Evolutionary conservation across 2,329 filamentous ascomycete genomes (phyloP), one percentile per base, ranked within the genome.

Genomic region (Pleoardoris graminearum): DNA sequence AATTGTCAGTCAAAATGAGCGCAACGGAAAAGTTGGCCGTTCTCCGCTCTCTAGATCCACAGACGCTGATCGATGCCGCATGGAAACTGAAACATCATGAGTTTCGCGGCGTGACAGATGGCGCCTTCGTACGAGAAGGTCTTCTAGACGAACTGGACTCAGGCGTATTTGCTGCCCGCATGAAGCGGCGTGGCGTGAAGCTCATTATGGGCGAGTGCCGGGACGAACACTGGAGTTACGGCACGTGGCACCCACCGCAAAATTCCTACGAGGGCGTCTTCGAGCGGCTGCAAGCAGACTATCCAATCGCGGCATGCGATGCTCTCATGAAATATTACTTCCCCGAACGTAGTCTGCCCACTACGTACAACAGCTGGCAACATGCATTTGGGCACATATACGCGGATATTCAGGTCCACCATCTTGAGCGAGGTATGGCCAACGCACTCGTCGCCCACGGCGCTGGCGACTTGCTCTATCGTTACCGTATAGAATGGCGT

Each of bases 401-500:
- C 56, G 81, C 82, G 3, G 79, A 83, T 48, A 77, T 83, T 54
- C 82, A 84, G 60, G 78, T 84, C 7, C 77, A 84, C 58, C 69
- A 72, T 16, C 75, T 82, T 14, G 75, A 82, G 62, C 77, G 81
- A 6, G 82, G 82, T 0, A 77, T 84, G 50, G 70, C 78, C 4
- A 66, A 77, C 30, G 73, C 75, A 0, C 69, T 85, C 1, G 72
- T 72, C 0, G 60, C 66, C 14, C 73, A 71, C 3, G 78, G 77
- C 0, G 74, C 77, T 0, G 78, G 75, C 4, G 66, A 74, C 43
- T 69, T 82, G 5, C 57, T 84, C 0, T 71, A 79, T 37, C 70
- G 82, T 2, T 84, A 85, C 57, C 75, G 81, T 1, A 77, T 84
- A 51, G 79, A 84, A 44, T 82, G 77, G 74, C 75, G 81, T 4